phyloP scores from a whole-genome alignment of 768 basidiomycete species.

The Pisolithus marmoratus region DNA sequence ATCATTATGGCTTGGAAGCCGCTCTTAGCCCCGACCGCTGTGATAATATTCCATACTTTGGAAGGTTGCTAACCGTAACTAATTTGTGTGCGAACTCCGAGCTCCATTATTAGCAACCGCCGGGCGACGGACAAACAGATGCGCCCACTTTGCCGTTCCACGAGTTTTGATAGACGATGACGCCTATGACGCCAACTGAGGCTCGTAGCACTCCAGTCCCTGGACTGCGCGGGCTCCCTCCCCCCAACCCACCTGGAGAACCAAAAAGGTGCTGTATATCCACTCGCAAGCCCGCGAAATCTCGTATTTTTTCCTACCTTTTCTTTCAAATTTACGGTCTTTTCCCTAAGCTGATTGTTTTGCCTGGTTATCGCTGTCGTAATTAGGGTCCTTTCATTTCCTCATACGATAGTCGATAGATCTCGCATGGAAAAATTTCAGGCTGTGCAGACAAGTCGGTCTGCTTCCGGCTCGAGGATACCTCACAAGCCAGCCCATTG shows the following conservation, averaged over 20 bases:
- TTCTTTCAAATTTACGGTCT: background rate
- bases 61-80: background rate
- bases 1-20: background rate
- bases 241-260: background rate
- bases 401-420: conserved; percentile 1
- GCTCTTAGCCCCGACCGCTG: background rate
- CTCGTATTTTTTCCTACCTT: background rate
- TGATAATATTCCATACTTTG: background rate
- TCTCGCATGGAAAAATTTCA: background rate
- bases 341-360: background rate
- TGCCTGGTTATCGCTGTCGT: background rate
- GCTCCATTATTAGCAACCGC: background rate
- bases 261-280: background rate
- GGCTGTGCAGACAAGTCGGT: background rate
- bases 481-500: background rate
- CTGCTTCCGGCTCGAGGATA: background rate
- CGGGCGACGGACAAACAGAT: background rate
- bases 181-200: background rate
- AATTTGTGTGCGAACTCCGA: background rate
- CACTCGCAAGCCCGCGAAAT: background rate
- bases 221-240: background rate
- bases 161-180: background rate
- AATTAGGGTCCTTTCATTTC: background rate
- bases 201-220: background rate
- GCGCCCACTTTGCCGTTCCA: background rate